phyloP scores from a whole-genome alignment of 805 yeast genomes.

The Candida awuae region DNA sequence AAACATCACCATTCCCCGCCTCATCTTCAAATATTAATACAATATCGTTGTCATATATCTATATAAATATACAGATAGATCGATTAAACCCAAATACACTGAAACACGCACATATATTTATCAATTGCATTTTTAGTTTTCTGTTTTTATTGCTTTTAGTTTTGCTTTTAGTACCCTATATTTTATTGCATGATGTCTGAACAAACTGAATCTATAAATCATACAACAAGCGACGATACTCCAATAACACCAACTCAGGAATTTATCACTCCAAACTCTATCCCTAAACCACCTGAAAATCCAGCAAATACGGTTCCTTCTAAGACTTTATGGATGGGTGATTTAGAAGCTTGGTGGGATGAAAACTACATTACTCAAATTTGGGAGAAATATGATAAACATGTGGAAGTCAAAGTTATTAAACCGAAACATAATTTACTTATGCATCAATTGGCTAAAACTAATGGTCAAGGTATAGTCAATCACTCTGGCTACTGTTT shows the following conservation, averaged over 20 bases:
- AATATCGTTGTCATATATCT: too few relatives aligned
- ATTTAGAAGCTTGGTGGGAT: conserved; percentile 71
- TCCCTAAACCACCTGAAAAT: conserved; percentile 49
- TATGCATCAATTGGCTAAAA: conserved; percentile 26
- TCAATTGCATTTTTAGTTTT: neutral
- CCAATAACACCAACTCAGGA: conserved; percentile 9
- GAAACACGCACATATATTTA: too few relatives aligned
- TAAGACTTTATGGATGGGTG: conserved; percentile 84
- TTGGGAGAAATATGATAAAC: conserved; percentile 50
- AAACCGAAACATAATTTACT: conserved; percentile 36
- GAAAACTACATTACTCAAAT: conserved; percentile 51
- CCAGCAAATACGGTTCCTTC: conserved; percentile 48
- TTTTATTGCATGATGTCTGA: neutral
- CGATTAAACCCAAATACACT: too few relatives aligned
- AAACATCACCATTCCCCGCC: too few relatives aligned
- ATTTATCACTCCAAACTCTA: conserved; percentile 20
- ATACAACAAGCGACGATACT: neutral
- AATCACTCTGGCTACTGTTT: conserved; percentile 62
- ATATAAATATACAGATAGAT: too few relatives aligned
- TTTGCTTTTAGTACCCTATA: neutral
- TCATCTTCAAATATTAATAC: too few relatives aligned
- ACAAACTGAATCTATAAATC: neutral
- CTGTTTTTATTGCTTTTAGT: neutral
- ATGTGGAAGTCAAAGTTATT: conserved; percentile 61
- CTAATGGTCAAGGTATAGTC: conserved; percentile 20